Conservation (phyloP, 441 rosid genomes). For the Corymbia calophylla region DNA sequence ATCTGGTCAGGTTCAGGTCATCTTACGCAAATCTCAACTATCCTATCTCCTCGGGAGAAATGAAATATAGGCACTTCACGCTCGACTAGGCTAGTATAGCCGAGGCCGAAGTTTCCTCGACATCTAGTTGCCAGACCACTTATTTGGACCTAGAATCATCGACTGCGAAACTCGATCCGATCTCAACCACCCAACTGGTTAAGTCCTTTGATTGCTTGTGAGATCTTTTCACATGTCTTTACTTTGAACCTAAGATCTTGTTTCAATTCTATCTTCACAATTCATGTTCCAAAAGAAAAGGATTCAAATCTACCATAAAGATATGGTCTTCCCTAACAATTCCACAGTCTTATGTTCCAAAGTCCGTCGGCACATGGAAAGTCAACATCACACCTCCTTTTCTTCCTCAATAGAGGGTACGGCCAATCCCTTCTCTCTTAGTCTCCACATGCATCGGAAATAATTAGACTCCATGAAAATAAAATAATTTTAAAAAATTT, state of each 20-base stretch:
- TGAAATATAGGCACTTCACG: background rate
- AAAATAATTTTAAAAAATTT: background rate
- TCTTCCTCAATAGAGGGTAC: background rate
- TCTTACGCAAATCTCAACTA: background rate
- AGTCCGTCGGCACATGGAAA: background rate
- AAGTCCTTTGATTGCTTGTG: background rate
- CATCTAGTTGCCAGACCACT: background rate
- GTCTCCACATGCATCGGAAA: background rate
- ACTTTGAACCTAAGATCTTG: background rate
- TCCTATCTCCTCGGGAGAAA: background rate
- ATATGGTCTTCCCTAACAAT: background rate
- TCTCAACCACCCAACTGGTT: background rate
- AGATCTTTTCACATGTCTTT: background rate
- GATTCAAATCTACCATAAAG: background rate
- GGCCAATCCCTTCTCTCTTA: background rate
- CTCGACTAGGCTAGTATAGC: background rate
- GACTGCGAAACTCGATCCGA: fast-evolving
- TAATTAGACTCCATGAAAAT: background rate
- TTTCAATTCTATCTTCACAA: background rate
- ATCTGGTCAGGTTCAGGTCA: background rate
- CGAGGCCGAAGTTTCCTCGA: fast-evolving
- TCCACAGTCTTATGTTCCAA: background rate
- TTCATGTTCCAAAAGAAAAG: background rate
- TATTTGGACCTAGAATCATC: background rate
- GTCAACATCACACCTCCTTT: background rate